A percentile compares a stretch with the other conserved stretches of the same genome.
Conservation (phyloP, 345 rosid genomes). For the Bruguiera sexangula region DNA sequence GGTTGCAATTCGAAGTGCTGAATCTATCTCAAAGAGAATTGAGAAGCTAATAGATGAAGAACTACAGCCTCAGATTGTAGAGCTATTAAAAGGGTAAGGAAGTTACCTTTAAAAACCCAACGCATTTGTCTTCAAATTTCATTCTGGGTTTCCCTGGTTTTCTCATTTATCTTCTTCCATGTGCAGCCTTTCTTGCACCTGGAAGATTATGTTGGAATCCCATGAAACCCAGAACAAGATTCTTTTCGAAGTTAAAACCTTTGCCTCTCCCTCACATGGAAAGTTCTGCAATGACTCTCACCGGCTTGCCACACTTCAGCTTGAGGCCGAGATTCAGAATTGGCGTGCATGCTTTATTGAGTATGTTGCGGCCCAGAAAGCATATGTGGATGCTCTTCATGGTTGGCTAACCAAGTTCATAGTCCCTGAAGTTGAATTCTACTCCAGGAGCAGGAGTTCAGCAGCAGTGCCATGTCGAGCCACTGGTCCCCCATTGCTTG, state of each 20-base stretch:
- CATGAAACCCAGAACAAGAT: conserved; percentile 74
- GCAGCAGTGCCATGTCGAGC: conserved; percentile 31
- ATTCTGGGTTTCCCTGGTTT: conserved; percentile 6
- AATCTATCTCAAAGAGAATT: conserved; percentile 60
- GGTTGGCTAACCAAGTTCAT: conserved; percentile 66
- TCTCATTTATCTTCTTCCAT: conserved; percentile 14
- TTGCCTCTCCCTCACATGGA: conserved; percentile 45
- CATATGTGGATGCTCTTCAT: conserved; percentile 52
- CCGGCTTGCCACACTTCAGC: conserved; percentile 69
- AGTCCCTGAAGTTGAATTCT: conserved; percentile 55
- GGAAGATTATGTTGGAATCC: conserved; percentile 66
- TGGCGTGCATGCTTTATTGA: conserved; percentile 55
- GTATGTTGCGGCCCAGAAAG: conserved; percentile 52
- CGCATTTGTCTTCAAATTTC: not conserved
- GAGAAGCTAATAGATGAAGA: conserved; percentile 66
- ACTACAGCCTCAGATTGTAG: conserved; percentile 61
- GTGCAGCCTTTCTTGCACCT: conserved; percentile 50
- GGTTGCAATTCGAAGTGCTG: conserved; percentile 69
- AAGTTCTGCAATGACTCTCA: conserved; percentile 64
- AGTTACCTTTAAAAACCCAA: conserved; percentile 6
- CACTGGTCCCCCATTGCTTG: conserved; percentile 53
- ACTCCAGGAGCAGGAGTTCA: conserved; percentile 46
- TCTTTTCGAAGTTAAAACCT: conserved; percentile 53
- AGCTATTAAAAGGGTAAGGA: conserved; percentile 63
- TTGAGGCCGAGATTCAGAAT: conserved; percentile 63